Evolutionary conservation across 2,329 filamentous ascomycete genomes (phyloP), one percentile per base, ranked within the genome.

Genomic region (Xylaria sp.): DNA sequence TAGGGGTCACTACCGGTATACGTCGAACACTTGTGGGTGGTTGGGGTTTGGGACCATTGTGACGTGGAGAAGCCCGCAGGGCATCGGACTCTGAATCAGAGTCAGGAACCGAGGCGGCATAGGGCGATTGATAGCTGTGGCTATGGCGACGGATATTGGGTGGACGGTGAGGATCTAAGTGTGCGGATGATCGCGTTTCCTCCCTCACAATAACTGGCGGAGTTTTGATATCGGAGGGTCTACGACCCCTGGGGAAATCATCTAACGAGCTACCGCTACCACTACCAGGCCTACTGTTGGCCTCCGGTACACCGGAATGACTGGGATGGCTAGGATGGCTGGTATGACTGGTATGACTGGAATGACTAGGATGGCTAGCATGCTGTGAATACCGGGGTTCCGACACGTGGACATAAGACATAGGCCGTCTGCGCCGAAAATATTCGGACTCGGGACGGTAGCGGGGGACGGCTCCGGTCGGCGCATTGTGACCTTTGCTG

Each of bases 191-290:
- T 3, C 66, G 65, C 15, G 51, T 51, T 21, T 69, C 67, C 17
- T 77, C 70, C 17, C 75, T 68, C n/a, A 57, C 46, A 31, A 58
- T 52, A 10, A 56, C 52, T 2, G 74, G 73, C 1, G 77, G 75
- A 2, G 75, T 76, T 2, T 79, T 79, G 53, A 80, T 78, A 58
- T 85, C 83, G 3, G 83, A 83, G 69, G 83, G 81, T 72, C 83
- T 85, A 57, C 80, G 77, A 38, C 82, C 77, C 38, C 80, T 77
- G 11, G 70, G 72, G n/a, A 76, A 71, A 15, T 78, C 77, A 15
- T 81, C 80, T 0, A 77, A 71, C 6, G 78, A 75, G 29, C 75
- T 75, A 27, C 76, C 74, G 35, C 76, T 75, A 44, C 74, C 75
- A 31, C 33, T 76, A 67, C 58, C 75, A 31, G 69, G 43, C 55